Conservation (phyloP, 441 rosid species). For the Breynia disticha region DNA sequence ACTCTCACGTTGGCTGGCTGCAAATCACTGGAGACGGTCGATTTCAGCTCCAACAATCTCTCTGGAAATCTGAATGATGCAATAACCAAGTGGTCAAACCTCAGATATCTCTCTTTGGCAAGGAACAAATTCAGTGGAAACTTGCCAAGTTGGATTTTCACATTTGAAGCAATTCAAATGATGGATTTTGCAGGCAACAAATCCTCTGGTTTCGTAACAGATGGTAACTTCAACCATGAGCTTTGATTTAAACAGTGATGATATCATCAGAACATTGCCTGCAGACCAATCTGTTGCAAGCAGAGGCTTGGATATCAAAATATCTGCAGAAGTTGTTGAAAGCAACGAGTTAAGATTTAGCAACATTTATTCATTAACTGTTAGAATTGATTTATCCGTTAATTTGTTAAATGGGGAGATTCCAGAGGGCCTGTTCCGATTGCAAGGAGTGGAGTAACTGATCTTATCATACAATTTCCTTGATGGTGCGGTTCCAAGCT, state of each 20-base stretch:
- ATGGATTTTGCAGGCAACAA: slow-evolving; percentile 72
- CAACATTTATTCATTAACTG: slow-evolving; percentile 38
- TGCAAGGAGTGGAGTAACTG: slow-evolving; percentile 62
- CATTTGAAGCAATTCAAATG: slow-evolving; percentile 54
- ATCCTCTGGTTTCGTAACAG: slow-evolving; percentile 69
- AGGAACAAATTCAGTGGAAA: slow-evolving; percentile 63
- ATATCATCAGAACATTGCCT: slow-evolving; percentile 11
- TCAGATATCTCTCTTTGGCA: slow-evolving; percentile 68
- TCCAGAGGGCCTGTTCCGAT: slow-evolving; percentile 56
- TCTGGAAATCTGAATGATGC: slow-evolving; percentile 75
- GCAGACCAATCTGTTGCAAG: slow-evolving; percentile 16
- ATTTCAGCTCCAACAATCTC: slow-evolving; percentile 72
- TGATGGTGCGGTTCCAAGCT: slow-evolving; percentile 51
- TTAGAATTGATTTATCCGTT: slow-evolving; percentile 71
- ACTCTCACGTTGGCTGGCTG: slow-evolving; percentile 80
- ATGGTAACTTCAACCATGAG: slow-evolving; percentile 64
- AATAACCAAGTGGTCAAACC: slow-evolving; percentile 71
- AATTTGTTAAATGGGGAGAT: slow-evolving; percentile 59
- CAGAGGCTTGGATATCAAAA: slow-evolving; percentile 30
- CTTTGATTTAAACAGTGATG: slow-evolving; percentile 32
- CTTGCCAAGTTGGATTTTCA: slow-evolving; percentile 70
- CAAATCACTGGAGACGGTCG: slow-evolving; percentile 79
- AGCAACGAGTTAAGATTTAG: slow-evolving; percentile 47
- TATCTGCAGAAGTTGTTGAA: slow-evolving; percentile 36
- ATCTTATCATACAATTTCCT: slow-evolving; percentile 73